phyloP scores from a whole-genome alignment of 108 stramenopile genomes.

The Fistulifera pelliculosa region DNA sequence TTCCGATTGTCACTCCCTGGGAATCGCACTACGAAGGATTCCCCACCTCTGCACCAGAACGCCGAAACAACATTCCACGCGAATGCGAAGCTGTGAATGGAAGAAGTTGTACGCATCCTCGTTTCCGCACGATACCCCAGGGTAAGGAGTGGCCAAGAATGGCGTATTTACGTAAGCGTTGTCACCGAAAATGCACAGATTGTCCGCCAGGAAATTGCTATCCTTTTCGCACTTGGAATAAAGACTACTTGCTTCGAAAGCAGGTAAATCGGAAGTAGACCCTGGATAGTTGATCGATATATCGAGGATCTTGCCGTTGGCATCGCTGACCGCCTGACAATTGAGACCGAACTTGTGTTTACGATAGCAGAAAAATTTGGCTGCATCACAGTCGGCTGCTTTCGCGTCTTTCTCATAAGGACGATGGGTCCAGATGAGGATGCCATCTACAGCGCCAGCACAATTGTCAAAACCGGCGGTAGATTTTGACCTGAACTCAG shows the following conservation, averaged over 20 bases:
- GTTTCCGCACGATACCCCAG: background rate
- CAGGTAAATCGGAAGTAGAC: constrained; percentile 9
- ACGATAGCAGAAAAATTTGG: constrained; percentile 21
- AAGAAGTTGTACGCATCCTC: constrained; percentile 33
- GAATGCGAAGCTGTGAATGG: constrained; percentile 22
- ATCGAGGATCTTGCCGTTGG: constrained; percentile 11
- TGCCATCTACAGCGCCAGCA: constrained; percentile 34
- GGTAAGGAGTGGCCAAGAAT: constrained; percentile 25
- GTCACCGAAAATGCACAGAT: constrained; percentile 21
- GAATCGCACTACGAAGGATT: background rate
- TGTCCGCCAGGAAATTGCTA: constrained; percentile 3
- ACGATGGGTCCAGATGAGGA: constrained; percentile 27
- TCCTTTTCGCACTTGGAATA: constrained; percentile 5
- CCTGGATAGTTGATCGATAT: constrained; percentile 11
- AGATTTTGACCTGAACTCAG: constrained; percentile 17
- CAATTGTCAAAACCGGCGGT: constrained; percentile 14
- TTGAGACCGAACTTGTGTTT: constrained; percentile 32
- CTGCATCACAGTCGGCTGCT: constrained; percentile 5
- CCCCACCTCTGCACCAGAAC: constrained; percentile 15
- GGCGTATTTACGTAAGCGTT: constrained; percentile 21
- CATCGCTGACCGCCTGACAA: constrained; percentile 18
- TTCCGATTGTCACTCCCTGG: background rate
- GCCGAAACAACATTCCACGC: constrained; percentile 27
- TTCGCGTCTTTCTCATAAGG: constrained; percentile 12
- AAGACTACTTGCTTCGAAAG: constrained; percentile 10